phyloP scores from a whole-genome alignment of 345 rosid species.

The Eucalyptus caleyi region DNA sequence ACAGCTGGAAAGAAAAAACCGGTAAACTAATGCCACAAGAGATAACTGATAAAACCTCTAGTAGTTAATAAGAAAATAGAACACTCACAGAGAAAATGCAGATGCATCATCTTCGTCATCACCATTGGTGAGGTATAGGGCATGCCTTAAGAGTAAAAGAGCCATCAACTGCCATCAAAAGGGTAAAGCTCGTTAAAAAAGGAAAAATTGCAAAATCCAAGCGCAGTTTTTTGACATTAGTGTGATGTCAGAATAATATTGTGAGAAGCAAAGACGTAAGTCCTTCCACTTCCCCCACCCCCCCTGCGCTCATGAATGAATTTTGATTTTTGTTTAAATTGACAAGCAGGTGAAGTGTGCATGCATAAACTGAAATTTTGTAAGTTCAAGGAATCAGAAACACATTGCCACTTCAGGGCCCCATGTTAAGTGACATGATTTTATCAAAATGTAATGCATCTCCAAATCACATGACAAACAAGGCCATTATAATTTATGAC shows the following conservation, averaged over 20 bases:
- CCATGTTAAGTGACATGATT: neutral
- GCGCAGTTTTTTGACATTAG: neutral
- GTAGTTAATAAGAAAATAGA: neutral
- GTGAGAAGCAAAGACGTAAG: neutral
- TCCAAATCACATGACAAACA: neutral
- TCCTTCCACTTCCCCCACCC: neutral
- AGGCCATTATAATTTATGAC: neutral
- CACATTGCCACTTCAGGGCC: neutral
- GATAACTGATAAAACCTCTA: neutral
- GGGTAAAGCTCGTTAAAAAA: neutral
- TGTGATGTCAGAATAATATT: neutral
- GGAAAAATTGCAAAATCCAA: neutral
- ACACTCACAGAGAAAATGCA: conserved; percentile 74
- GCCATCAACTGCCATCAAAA: conserved; percentile 71
- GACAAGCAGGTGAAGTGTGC: neutral
- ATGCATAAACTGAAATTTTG: neutral
- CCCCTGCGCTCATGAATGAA: neutral
- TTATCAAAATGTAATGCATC: neutral
- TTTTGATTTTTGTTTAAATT: neutral
- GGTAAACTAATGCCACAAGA: neutral
- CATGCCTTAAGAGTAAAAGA: conserved; percentile 85
- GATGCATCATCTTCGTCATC: conserved; percentile 79
- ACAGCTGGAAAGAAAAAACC: conserved; percentile 37
- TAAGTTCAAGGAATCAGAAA: neutral
- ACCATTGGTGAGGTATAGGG: conserved; percentile 55